Evolutionary conservation across 768 basidiomycete species (phyloP).

Genomic region (Podaxis carcinomalis): DNA sequence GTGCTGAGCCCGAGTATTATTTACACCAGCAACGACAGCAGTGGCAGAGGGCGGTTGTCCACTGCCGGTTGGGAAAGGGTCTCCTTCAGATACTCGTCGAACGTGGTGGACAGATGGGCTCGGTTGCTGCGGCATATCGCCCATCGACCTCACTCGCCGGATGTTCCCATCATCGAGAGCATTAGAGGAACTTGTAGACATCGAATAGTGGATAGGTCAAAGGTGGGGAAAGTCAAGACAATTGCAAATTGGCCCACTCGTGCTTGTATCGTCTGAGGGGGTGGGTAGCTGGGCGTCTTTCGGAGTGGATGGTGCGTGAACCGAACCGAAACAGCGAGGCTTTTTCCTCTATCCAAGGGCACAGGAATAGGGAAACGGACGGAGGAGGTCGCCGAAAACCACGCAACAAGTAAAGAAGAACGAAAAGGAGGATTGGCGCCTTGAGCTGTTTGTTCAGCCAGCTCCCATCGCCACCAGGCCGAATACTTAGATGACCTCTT

Average conservation of each 20-base stretch:
- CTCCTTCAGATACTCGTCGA: slow-evolving; percentile 3
- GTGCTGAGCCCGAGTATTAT: slow-evolving; percentile 8
- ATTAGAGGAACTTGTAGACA: slow-evolving; percentile 18
- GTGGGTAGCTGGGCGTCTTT: not conserved
- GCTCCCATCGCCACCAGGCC: no score
- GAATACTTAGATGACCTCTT: no score
- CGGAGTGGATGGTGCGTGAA: not conserved
- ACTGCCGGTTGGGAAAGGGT: not conserved
- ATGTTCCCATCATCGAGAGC: slow-evolving; percentile 21
- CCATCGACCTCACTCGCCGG: slow-evolving; percentile 35
- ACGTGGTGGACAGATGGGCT: slow-evolving; percentile 7
- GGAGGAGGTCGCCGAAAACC: not conserved
- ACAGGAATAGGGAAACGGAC: not conserved
- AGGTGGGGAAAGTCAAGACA: not conserved
- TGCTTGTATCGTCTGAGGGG: not conserved
- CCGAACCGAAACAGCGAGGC: not conserved
- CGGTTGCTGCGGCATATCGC: slow-evolving; percentile 32
- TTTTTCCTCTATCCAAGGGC: not conserved
- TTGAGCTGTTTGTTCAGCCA: not conserved
- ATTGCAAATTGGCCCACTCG: not conserved
- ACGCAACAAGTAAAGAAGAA: not conserved
- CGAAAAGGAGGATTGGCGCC: not conserved
- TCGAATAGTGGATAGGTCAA: not conserved
- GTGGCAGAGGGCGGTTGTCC: not conserved
- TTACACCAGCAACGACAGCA: not conserved